Evolutionary conservation across 2,329 filamentous ascomycete genomes (phyloP).

Genomic region (Dactylellina haptotyla): DNA sequence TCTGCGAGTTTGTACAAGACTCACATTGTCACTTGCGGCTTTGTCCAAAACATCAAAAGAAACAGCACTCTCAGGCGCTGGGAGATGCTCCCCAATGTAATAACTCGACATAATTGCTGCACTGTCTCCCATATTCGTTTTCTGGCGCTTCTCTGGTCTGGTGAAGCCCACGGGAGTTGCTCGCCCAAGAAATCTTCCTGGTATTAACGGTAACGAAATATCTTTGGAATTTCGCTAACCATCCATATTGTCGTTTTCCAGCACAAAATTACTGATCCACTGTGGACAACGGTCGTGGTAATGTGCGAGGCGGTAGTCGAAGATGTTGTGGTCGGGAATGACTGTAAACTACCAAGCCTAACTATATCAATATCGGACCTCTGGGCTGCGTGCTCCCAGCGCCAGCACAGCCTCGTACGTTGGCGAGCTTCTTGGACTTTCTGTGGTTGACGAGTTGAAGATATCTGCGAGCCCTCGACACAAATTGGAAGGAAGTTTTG

Average conservation of each 20-base stretch:
- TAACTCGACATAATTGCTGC: slow-evolving; percentile 16
- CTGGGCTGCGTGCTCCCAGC: slow-evolving; percentile 1
- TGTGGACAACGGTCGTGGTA: neutral
- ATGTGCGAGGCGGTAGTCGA: neutral
- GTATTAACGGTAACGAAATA: neutral
- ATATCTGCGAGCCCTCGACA: too few species aligned
- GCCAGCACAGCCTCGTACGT: neutral
- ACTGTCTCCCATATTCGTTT: slow-evolving; percentile 28
- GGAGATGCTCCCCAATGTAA: slow-evolving; percentile 52
- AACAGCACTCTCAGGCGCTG: slow-evolving; percentile 38
- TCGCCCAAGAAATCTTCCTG: neutral
- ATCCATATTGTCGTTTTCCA: slow-evolving; percentile 27
- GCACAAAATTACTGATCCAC: neutral
- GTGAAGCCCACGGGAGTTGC: neutral
- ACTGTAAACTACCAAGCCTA: neutral
- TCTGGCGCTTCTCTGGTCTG: slow-evolving; percentile 1
- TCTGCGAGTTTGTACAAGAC: neutral
- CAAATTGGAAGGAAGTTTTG: too few species aligned
- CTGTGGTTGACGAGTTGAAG: too few species aligned
- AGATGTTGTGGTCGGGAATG: neutral
- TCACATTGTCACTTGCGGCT: slow-evolving; percentile 24
- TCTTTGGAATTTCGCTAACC: slow-evolving; percentile 16
- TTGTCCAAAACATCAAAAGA: slow-evolving; percentile 24
- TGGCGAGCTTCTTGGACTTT: too few species aligned
- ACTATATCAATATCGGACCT: neutral